These are phyloP conservation scores for Aspergillus homomorphus DNA, from an alignment of 495 filamentous ascomycete genomes.

Conservation along the genomic window DNA sequence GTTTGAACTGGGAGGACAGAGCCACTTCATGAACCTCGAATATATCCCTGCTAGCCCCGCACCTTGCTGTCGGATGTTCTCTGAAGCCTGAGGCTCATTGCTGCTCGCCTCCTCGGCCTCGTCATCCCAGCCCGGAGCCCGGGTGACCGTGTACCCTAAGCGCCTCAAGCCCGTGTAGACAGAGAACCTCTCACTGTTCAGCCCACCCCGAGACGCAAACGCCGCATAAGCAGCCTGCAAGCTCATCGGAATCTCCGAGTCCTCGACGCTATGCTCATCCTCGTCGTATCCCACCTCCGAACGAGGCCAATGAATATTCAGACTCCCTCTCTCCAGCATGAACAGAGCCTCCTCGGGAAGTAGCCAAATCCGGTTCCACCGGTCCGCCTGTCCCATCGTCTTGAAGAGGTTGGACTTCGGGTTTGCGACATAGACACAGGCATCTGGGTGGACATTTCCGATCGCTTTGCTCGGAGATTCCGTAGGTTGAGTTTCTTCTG, in stretches of 20 bases:
- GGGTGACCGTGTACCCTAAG: conserved; percentile 73
- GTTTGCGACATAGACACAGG: conserved; percentile 42
- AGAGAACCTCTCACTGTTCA: conserved; percentile 77
- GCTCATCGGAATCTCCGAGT: conserved; percentile 76
- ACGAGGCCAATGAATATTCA: conserved; percentile 80
- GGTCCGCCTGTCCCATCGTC: conserved; percentile 56
- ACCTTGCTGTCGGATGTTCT: conserved; percentile 15
- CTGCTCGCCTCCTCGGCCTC: conserved; percentile 11
- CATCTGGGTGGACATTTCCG: conserved; percentile 29
- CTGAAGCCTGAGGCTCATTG: conserved; percentile 5
- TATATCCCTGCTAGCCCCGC: conserved; percentile 36
- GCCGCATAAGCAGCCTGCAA: conserved; percentile 85
- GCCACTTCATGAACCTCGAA: conserved; percentile 33
- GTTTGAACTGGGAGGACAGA: conserved; percentile 27
- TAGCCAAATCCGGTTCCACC: conserved; percentile 65
- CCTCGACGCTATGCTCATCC: conserved; percentile 29
- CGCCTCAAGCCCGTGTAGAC: conserved; percentile 83
- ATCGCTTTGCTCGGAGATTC: conserved; percentile 21
- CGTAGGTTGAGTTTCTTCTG: conserved; percentile 22
- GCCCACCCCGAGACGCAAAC: conserved; percentile 61
- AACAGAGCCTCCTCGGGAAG: conserved; percentile 92
- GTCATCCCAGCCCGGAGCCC: conserved; percentile 60
- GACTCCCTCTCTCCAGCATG: conserved; percentile 76
- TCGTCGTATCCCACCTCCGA: conserved; percentile 28
- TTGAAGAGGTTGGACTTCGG: conserved; percentile 54